Evolutionary conservation across 345 rosid species (phyloP).

Genomic region (Bruguiera sexangula): DNA sequence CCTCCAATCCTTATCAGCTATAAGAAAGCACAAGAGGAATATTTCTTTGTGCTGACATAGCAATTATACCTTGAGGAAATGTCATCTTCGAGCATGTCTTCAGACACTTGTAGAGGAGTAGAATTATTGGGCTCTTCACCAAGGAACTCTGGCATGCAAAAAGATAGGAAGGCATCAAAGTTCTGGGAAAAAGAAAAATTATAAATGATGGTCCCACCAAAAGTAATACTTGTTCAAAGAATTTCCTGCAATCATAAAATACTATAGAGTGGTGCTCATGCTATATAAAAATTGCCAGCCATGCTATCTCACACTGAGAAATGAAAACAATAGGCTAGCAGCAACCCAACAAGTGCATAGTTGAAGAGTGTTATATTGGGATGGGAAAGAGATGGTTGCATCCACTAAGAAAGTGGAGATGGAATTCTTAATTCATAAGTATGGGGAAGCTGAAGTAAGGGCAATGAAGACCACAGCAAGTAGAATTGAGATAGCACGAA

Average conservation of each 20-base stretch:
- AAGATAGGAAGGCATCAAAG: background rate
- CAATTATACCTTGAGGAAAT: conserved; percentile 68
- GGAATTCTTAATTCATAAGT: background rate
- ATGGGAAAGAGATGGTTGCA: background rate
- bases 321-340: no score
- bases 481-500: background rate
- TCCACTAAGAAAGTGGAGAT: background rate
- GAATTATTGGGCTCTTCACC: conserved; percentile 57
- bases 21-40: no score
- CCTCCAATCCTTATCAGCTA: background rate
- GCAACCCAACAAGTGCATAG: no score
- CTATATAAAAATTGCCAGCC: no score
- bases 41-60: background rate
- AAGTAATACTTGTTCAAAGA: background rate
- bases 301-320: no score
- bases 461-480: background rate
- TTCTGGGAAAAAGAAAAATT: background rate
- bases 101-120: conserved; percentile 52
- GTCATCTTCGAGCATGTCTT: conserved; percentile 75
- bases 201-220: background rate
- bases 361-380: no score
- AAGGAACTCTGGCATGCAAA: conserved; percentile 42
- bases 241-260: no score
- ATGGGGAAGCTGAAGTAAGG: background rate
- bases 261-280: no score